Conservation (phyloP, 768 basidiomycete species). For the Trametes gibbosa region DNA sequence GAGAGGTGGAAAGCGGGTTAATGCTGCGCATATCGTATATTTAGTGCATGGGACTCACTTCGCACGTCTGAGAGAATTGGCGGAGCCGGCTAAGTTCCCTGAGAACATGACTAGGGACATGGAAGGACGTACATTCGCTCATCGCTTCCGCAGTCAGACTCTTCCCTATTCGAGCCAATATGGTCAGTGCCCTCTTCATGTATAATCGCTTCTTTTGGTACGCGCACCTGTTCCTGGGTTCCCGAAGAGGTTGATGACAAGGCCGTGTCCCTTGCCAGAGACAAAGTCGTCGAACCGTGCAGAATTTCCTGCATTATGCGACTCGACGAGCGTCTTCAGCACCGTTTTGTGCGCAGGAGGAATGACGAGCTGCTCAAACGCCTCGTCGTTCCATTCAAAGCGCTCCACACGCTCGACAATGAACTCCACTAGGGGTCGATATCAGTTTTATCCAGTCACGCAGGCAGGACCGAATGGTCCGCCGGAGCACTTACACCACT, state of each 20-base stretch:
- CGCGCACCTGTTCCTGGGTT: conserved; percentile 30
- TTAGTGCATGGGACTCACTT: conserved; percentile 15
- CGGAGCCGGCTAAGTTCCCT: background rate
- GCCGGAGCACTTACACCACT: conserved; percentile 51
- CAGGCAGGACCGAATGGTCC: no score
- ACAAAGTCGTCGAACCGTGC: conserved; percentile 35
- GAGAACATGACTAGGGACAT: background rate
- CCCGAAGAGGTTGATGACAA: conserved; percentile 35
- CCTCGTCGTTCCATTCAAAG: conserved; percentile 39
- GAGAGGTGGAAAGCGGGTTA: background rate
- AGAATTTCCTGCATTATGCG: conserved; percentile 23
- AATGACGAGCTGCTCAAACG: conserved; percentile 34
- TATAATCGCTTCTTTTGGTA: background rate
- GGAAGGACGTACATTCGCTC: conserved; percentile 32
- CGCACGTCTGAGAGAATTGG: conserved; percentile 18
- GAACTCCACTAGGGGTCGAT: conserved; percentile 48
- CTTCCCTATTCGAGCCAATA: conserved; percentile 20
- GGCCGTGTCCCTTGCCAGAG: conserved; percentile 35
- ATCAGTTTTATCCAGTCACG: background rate
- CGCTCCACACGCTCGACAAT: conserved; percentile 51
- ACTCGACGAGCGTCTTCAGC: conserved; percentile 30
- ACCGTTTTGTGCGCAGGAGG: conserved; percentile 29
- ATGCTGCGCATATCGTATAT: background rate
- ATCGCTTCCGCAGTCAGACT: conserved; percentile 36
- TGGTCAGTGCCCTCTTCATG: background rate